These are phyloP conservation scores for Podospora pseudopauciseta DNA, from an alignment of 495 filamentous ascomycete genomes.

Conservation along the genomic window DNA sequence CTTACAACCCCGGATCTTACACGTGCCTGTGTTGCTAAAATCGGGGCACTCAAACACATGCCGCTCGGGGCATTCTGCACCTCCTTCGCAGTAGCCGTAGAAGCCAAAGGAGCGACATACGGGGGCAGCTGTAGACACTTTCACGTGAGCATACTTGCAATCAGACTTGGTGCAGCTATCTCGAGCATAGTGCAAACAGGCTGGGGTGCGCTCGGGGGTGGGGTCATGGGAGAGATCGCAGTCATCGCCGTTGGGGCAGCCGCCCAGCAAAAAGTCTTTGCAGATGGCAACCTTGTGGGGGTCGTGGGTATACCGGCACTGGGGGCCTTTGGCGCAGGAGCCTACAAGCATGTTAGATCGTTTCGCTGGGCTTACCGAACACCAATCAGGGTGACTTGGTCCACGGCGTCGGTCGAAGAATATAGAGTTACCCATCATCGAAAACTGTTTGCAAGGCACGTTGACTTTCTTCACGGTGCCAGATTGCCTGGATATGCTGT, in stretches of 20 bases:
- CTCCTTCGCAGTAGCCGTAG: conserved; percentile 88
- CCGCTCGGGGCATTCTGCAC: conserved; percentile 70
- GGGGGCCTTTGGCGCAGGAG: conserved; percentile 73
- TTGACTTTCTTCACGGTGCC: conserved; percentile 62
- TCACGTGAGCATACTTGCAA: conserved; percentile 87
- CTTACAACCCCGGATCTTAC: conserved; percentile 77
- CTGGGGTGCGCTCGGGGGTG: conserved; percentile 77
- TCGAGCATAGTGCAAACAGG: conserved; percentile 85
- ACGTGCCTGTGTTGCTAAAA: conserved; percentile 84
- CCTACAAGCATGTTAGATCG: conserved; percentile 53
- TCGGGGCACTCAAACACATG: conserved; percentile 91
- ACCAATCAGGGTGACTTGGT: conserved; percentile 23
- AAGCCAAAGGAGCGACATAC: conserved; percentile 83
- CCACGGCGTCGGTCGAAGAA: conserved; percentile 40
- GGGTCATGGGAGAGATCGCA: conserved; percentile 95
- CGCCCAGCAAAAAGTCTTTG: conserved; percentile 76
- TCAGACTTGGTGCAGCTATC: conserved; percentile 85
- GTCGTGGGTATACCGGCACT: conserved; percentile 82
- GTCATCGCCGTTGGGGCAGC: conserved; percentile 71
- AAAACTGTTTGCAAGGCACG: conserved; percentile 84
- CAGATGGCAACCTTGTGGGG: conserved; percentile 86
- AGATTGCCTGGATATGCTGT: conserved; percentile 31
- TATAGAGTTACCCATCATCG: conserved; percentile 74
- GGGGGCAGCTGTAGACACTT: conserved; percentile 72
- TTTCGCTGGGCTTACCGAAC: conserved; percentile 29